phyloP scores from a whole-genome alignment of 371 early-diverging fungal genomes.

The Lichtheimia ramosa region DNA sequence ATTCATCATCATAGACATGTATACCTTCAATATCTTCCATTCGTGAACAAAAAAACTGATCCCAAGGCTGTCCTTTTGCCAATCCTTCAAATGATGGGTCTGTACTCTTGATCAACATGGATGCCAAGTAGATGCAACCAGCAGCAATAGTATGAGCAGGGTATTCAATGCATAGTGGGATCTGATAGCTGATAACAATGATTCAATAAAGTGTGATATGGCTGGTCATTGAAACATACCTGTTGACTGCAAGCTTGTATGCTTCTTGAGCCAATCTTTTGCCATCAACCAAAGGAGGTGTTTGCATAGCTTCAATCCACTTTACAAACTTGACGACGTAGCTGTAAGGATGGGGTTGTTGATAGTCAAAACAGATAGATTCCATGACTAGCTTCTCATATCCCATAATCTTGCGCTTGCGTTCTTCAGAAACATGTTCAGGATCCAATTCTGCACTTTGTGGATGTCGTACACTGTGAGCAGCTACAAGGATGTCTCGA shows the following conservation, averaged over 20 bases:
- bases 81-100: slow-evolving; percentile 21
- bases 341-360: slow-evolving; percentile 59
- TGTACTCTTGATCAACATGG: slow-evolving; percentile 33
- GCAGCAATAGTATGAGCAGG: slow-evolving; percentile 65
- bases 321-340: slow-evolving; percentile 64
- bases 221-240: slow-evolving; percentile 20
- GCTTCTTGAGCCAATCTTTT: slow-evolving; percentile 48
- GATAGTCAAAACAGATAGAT: slow-evolving; percentile 64
- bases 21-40: slow-evolving; percentile 56
- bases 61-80: slow-evolving; percentile 32
- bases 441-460: slow-evolving; percentile 55
- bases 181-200: slow-evolving; percentile 47
- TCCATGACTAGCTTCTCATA: slow-evolving; percentile 63
- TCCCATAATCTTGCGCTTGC: slow-evolving; percentile 51
- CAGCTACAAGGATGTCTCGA: slow-evolving; percentile 68
- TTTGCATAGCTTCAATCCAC: slow-evolving; percentile 44
- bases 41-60: slow-evolving; percentile 45
- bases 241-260: slow-evolving; percentile 51
- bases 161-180: slow-evolving; percentile 56
- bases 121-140: slow-evolving; percentile 61
- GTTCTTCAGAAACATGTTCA: slow-evolving; percentile 58
- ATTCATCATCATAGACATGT: background rate
- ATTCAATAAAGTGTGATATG: slow-evolving; percentile 1
- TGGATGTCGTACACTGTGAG: slow-evolving; percentile 56
- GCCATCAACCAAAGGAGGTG: slow-evolving; percentile 32